phyloP scores from a whole-genome alignment of 2,329 filamentous ascomycete species.

The Nemania abortiva region DNA sequence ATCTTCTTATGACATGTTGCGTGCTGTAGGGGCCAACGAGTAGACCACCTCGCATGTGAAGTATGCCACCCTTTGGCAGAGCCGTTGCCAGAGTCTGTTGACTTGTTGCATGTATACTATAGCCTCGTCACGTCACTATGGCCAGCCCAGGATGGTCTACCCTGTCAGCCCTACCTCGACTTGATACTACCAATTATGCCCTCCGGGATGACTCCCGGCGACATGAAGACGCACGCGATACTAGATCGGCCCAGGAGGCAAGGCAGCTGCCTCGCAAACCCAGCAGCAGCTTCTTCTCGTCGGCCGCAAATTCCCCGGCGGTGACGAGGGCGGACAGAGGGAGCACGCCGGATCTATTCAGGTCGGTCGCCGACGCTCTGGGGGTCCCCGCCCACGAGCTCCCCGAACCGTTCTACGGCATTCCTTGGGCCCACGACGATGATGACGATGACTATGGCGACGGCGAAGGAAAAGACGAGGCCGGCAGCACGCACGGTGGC shows the following conservation, averaged over 20 bases:
- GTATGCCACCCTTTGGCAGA: constrained; percentile 26
- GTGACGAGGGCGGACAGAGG: constrained; percentile 24
- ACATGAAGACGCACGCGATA: constrained; percentile 18
- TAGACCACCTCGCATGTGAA: constrained; percentile 29
- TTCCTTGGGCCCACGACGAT: constrained; percentile 42
- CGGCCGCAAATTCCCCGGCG: constrained; percentile 41
- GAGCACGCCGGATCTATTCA: constrained; percentile 41
- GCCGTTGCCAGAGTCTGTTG: constrained; percentile 34
- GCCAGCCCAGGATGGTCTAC: constrained; percentile 37
- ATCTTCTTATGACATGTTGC: constrained; percentile 24
- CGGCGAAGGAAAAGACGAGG: constrained; percentile 1
- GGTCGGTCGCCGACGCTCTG: constrained; percentile 48
- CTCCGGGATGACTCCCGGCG: constrained; percentile 15
- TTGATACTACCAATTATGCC: constrained; percentile 34
- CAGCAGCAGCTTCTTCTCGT: constrained; percentile 35
- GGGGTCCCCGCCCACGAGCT: constrained; percentile 48
- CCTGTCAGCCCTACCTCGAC: constrained; percentile 35
- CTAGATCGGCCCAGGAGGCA: constrained; percentile 26
- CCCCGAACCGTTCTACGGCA: constrained; percentile 51
- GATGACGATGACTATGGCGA: constrained; percentile 29
- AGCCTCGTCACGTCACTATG: constrained; percentile 31
- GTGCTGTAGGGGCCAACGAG: constrained; percentile 21
- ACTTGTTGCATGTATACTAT: constrained; percentile 14
- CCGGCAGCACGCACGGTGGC: constrained; percentile 15
- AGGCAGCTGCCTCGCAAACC: constrained; percentile 32